Conservation (phyloP, 75 land plant species). For the Pinus taeda region DNA sequence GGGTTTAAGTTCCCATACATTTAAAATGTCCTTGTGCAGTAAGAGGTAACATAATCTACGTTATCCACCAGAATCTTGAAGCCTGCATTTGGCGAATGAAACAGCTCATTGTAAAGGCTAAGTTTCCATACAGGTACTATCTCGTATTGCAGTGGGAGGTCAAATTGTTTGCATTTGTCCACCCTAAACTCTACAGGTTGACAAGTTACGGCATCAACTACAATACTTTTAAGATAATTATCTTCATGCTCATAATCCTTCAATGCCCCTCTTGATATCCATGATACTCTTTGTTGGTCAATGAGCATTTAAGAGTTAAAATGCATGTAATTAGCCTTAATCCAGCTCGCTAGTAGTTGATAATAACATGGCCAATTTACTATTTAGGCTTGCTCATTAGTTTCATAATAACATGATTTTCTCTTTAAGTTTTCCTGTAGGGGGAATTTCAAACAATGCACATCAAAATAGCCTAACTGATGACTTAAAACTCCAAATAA, state of each 20-base stretch:
- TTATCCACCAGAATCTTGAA: neutral
- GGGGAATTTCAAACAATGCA: neutral
- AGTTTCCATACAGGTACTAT: neutral
- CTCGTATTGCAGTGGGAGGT: no score
- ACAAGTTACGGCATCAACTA: neutral
- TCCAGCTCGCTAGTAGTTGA: neutral
- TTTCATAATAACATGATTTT: no score
- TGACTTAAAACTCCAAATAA: neutral
- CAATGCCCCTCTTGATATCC: neutral
- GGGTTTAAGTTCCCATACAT: no score
- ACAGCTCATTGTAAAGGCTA: neutral
- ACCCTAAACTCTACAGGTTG: no score
- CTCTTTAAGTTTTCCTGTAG: no score
- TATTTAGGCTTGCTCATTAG: no score
- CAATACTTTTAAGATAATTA: neutral
- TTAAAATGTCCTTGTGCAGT: neutral
- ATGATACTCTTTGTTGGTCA: neutral
- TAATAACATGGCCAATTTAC: no score
- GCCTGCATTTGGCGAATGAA: neutral
- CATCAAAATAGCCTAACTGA: neutral
- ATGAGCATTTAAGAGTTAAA: neutral
- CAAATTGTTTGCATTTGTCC: no score
- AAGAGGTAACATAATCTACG: neutral
- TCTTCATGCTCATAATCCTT: neutral
- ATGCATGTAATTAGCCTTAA: neutral